Evolutionary conservation across 2,329 filamentous ascomycete species (phyloP), one percentile per base, ranked within the genome.

Genomic region (Clonostachys sp.): DNA sequence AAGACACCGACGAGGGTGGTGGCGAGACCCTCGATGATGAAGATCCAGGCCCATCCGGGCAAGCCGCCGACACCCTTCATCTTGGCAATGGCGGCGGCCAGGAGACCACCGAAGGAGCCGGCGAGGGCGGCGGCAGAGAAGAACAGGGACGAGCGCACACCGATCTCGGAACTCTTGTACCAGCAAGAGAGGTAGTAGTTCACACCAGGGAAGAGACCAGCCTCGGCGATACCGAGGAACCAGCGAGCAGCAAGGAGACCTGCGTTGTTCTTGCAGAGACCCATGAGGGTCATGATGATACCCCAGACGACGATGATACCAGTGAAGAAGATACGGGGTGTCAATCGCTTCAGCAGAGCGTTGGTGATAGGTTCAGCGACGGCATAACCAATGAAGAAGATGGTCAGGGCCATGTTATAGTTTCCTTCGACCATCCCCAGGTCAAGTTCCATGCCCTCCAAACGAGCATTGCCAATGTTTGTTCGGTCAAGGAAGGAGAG

Each of bases 1-100:
- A 42, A 33, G 45, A 54, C 55, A 58, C 61, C 61, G 36, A 77
- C 66, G 34, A 72, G 2, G 5, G 78, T 59, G 6, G 74, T 78
- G 18, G 71, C 55, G 17, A 77, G 49, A 33, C 78, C 78, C 60
- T 87, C 84, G 5, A 89, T 67, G 49, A 91, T 86, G 61, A 92
- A 92, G 45, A 92, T 90, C 87, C 86, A 91, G 2, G 80, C 73
- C 88, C 88, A 91, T 2, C 85, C 86, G 45, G 65, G 61, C 12
- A 79, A 74, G 30, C 65, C 62, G 4, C 80, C 64, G 9, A 68
- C 54, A 3, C 76, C 76, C 2, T 71, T 56, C 74, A 84, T 81
- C 57, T 81, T 75, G 30, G 78, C 73, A 44, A 85, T 77, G 18
- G 72, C 81, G 24, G 74, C 75, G 3, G 81, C 81, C 14, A 85